phyloP scores from a whole-genome alignment of 176 grass and related monocot species.

The Eremochloa ophiuroides region DNA sequence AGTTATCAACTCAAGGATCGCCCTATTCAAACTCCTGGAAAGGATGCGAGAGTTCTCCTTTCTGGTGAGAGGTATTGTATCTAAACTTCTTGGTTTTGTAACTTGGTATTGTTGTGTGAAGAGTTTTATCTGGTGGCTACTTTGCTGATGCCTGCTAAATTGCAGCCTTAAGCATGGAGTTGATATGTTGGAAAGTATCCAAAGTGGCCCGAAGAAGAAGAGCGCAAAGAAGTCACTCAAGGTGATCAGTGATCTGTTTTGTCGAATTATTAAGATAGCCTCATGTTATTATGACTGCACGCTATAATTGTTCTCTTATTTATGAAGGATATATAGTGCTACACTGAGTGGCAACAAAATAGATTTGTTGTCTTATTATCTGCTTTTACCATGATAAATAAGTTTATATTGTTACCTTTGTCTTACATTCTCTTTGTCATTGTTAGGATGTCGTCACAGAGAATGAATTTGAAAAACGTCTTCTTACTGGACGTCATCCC shows the following conservation, averaged over 20 bases:
- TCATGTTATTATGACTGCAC: neutral
- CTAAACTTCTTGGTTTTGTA: slow-evolving; percentile 11
- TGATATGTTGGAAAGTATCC: slow-evolving; percentile 68
- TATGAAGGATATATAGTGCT: neutral
- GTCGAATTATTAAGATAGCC: neutral
- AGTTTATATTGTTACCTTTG: neutral
- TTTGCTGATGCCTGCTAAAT: slow-evolving; percentile 27
- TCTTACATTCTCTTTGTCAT: slow-evolving; percentile 16
- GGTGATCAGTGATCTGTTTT: slow-evolving; percentile 52
- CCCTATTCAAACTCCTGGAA: slow-evolving; percentile 28
- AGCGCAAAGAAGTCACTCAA: slow-evolving; percentile 92
- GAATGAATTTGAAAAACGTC: slow-evolving; percentile 95
- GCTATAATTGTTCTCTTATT: neutral
- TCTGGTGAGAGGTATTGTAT: slow-evolving; percentile 69
- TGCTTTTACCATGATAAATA: neutral
- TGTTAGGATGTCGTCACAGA: slow-evolving; percentile 81
- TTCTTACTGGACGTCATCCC: slow-evolving; percentile 94
- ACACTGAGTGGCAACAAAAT: neutral
- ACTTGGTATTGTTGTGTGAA: neutral
- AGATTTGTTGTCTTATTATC: neutral
- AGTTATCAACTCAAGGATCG: slow-evolving; percentile 69
- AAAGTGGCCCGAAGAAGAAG: slow-evolving; percentile 64
- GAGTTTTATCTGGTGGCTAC: slow-evolving; percentile 10
- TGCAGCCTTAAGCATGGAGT: slow-evolving; percentile 80
- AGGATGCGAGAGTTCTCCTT: slow-evolving; percentile 48